Percentiles rank a stretch among this genome's conserved stretches.
Conservation (phyloP, 345 rosid genomes). For the Kandelia obovata region DNA sequence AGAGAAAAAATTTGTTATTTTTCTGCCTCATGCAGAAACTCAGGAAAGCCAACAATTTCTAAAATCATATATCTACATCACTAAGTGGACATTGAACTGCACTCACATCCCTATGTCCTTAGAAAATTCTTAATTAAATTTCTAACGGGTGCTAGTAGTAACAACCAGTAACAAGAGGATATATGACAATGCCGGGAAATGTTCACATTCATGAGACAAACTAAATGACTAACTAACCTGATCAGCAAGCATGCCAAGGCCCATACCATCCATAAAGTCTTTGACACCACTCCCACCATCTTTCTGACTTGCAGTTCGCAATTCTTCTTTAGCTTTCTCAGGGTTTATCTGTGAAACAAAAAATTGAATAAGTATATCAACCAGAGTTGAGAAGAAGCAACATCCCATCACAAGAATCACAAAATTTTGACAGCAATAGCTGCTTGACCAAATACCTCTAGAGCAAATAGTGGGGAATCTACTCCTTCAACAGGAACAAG, state of each 20-base stretch:
- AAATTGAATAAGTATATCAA: slow-evolving; percentile 20
- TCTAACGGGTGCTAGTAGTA: neutral
- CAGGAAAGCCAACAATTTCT: neutral
- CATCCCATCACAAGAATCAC: neutral
- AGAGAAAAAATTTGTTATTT: neutral
- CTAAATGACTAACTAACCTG: slow-evolving; percentile 42
- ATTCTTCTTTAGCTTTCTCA: slow-evolving; percentile 63
- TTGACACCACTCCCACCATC: slow-evolving; percentile 43
- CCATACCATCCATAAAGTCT: slow-evolving; percentile 68
- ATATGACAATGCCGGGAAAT: neutral
- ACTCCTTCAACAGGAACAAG: slow-evolving; percentile 66
- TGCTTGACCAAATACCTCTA: slow-evolving; percentile 48
- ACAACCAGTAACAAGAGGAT: neutral
- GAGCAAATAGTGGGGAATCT: slow-evolving; percentile 65
- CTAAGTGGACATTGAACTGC: neutral
- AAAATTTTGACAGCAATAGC: neutral
- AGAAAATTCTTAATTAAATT: too few species aligned
- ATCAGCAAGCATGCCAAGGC: slow-evolving; percentile 71
- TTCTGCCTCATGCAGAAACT: slow-evolving; percentile 1
- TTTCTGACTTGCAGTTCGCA: slow-evolving; percentile 35
- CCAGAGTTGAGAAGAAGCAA: slow-evolving; percentile 7
- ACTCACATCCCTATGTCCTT: neutral
- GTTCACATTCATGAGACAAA: neutral
- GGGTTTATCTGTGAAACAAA: slow-evolving; percentile 48
- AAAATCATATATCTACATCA: neutral